Evolutionary conservation across 257 asterid species (phyloP).

Genomic region (Salvia miltiorrhiza): DNA sequence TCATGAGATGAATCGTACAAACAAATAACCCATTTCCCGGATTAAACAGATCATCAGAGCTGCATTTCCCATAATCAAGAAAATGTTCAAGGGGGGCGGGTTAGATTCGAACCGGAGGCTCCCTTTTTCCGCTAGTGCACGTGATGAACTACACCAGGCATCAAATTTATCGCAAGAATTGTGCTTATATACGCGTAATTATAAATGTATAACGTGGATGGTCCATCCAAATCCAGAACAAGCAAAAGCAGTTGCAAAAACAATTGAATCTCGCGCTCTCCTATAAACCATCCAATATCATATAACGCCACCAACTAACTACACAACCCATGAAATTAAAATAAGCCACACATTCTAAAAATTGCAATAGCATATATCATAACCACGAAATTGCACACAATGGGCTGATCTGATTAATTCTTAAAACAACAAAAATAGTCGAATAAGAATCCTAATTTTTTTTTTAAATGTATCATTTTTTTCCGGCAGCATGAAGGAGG

Average conservation of each 20-base stretch:
- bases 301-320: not conserved
- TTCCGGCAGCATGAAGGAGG: constrained; percentile 35
- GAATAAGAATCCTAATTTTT: no score
- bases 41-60: not conserved
- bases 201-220: not conserved
- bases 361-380: not conserved
- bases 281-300: not conserved
- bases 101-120: not conserved
- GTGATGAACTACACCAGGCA: not conserved
- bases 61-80: not conserved
- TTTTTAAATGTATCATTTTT: no score
- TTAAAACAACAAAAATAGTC: no score
- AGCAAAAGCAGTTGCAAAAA: not conserved
- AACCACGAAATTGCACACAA: not conserved
- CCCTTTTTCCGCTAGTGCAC: not conserved
- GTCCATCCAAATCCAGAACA: not conserved
- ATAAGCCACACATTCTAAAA: not conserved
- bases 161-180: not conserved
- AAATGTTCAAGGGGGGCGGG: not conserved
- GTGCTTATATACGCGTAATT: not conserved
- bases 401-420: not conserved
- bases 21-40: not conserved
- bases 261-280: not conserved
- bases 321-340: constrained; percentile 10
- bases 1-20: not conserved